Evolutionary conservation across 2,329 filamentous ascomycete genomes (phyloP).

Genomic region (Talaromyces albobiverticillius): DNA sequence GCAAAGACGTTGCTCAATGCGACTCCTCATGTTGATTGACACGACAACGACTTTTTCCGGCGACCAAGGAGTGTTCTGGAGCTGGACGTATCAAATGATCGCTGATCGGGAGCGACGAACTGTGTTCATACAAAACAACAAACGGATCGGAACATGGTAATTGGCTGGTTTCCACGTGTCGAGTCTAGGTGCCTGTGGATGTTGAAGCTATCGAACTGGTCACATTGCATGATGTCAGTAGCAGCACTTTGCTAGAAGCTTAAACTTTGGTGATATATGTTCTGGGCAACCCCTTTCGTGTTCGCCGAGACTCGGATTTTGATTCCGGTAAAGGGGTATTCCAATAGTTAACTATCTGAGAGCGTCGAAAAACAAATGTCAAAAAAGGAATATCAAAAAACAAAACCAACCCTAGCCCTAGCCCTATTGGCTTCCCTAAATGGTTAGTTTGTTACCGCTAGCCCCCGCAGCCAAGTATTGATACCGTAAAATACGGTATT

Average conservation of each 20-base stretch:
- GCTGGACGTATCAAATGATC: neutral
- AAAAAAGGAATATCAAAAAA: too few species aligned
- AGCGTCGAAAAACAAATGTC: too few species aligned
- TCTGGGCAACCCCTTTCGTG: too few species aligned
- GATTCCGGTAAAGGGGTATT: too few species aligned
- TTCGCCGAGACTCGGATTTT: too few species aligned
- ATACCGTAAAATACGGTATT: too few species aligned
- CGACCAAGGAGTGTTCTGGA: neutral
- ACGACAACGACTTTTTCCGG: too few species aligned
- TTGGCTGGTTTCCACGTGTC: conserved; percentile 1
- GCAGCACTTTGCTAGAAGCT: neutral
- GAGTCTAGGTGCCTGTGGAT: neutral
- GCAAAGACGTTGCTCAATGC: neutral
- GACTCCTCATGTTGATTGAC: neutral
- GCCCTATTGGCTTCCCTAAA: too few species aligned
- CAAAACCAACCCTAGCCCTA: too few species aligned
- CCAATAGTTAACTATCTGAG: too few species aligned
- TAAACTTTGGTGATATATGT: neutral
- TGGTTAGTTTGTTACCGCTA: too few species aligned
- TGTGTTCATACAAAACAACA: neutral
- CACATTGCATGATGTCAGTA: neutral
- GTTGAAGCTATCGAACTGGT: neutral
- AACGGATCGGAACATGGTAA: neutral
- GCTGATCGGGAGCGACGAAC: neutral
- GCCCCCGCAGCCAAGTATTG: too few species aligned